These are phyloP conservation scores for Ploettnerulaceae sp. DNA, from an alignment of 2,329 filamentous ascomycete species.

Conservation along the genomic window DNA sequence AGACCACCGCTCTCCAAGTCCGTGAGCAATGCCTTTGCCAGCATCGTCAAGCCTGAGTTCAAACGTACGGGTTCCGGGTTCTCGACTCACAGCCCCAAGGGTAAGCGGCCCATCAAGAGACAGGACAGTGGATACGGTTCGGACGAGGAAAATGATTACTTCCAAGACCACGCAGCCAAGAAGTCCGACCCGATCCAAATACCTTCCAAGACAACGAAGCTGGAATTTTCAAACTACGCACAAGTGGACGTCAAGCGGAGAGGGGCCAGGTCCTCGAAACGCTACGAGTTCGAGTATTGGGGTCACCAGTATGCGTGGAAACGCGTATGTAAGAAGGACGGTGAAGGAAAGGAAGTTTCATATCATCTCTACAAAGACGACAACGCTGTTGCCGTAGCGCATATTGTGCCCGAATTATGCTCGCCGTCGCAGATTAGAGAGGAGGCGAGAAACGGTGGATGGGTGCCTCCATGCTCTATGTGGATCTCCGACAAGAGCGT, in stretches of 20 bases:
- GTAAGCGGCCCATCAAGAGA: conserved; percentile 17
- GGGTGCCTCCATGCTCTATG: conserved; percentile 87
- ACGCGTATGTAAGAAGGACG: conserved; percentile 64
- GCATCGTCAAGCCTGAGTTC: conserved; percentile 44
- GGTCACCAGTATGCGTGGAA: conserved; percentile 81
- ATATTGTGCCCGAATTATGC: conserved; percentile 77
- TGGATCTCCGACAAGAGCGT: conserved; percentile 76
- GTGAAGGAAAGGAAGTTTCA: conserved; percentile 58
- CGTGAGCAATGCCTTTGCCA: conserved; percentile 48
- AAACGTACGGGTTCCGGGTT: conserved; percentile 33
- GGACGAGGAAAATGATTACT: conserved; percentile 23
- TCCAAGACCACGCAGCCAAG: conserved; percentile 30
- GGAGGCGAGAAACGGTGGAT: conserved; percentile 75
- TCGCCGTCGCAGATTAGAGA: conserved; percentile 64
- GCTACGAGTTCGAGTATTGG: conserved; percentile 95
- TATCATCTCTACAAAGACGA: conserved; percentile 75
- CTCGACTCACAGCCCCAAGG: conserved; percentile 19
- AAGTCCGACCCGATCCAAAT: conserved; percentile 20
- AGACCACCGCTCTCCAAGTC: conserved; percentile 44
- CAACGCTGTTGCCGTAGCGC: conserved; percentile 61
- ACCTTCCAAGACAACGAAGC: conserved; percentile 73
- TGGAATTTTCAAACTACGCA: conserved; percentile 97
- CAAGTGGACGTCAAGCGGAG: conserved; percentile 76
- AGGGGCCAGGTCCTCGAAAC: conserved; percentile 61
- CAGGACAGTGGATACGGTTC: conserved; percentile 55